Percentiles rank a stretch among this genome's conserved stretches.
phyloP scores from a whole-genome alignment of 805 yeast genomes.

The Cyberlindnera americana region DNA sequence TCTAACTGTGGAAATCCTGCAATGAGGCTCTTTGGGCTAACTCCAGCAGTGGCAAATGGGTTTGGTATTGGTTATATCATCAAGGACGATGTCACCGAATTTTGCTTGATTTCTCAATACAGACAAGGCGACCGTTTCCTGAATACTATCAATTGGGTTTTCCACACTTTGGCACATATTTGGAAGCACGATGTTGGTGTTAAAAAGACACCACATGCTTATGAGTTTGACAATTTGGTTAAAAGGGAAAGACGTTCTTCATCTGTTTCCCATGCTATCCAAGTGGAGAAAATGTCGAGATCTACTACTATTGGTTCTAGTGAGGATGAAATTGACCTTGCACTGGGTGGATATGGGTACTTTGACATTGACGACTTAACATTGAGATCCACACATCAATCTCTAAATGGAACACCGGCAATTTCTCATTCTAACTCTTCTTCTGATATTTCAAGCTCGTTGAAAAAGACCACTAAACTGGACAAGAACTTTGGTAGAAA shows the following conservation, averaged over 20 bases:
- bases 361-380: conserved; percentile 69
- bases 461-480: conserved; percentile 8
- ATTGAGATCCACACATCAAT: conserved; percentile 50
- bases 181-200: conserved; percentile 31
- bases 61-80: conserved; percentile 91
- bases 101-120: conserved; percentile 84
- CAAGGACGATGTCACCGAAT: conserved; percentile 71
- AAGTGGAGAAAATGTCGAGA: conserved; percentile 20
- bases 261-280: conserved; percentile 13
- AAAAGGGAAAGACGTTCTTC: conserved; percentile 13
- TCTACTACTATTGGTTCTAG: conserved; percentile 22
- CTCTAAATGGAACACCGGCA: conserved; percentile 21
- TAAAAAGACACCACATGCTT: conserved; percentile 26
- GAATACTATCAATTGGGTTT: conserved; percentile 66
- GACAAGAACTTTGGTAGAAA: conserved; percentile 23
- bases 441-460: neutral
- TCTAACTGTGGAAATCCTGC: conserved; percentile 94
- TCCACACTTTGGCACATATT: conserved; percentile 53
- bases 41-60: conserved; percentile 86
- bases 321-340: conserved; percentile 29
- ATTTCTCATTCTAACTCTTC: conserved; percentile 15
- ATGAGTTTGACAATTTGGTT: conserved; percentile 34
- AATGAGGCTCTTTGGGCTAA: conserved; percentile 78
- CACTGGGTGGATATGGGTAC: conserved; percentile 76
- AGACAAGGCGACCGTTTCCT: conserved; percentile 80